phyloP scores from a whole-genome alignment of 805 yeast genomes.

The Tetrapisispora nanseiensis region DNA sequence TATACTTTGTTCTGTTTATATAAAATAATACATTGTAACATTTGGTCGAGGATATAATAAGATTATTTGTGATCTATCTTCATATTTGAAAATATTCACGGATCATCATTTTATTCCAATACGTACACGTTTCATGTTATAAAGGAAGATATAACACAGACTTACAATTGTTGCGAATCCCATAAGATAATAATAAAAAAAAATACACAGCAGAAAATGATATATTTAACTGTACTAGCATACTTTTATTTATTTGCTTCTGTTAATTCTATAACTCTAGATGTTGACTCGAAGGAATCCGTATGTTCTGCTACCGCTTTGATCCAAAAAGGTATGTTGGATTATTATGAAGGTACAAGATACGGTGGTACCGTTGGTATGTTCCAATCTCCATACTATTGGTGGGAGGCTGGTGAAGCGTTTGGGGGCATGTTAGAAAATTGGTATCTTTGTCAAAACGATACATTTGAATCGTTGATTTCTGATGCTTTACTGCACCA shows the following conservation, averaged over 20 bases:
- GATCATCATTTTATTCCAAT: too few species aligned
- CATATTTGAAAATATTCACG: too few species aligned
- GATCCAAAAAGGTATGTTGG: slow-evolving; percentile 52
- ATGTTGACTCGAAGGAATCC: slow-evolving; percentile 34
- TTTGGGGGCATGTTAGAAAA: slow-evolving; percentile 60
- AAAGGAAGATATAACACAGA: too few species aligned
- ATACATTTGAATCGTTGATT: slow-evolving; percentile 47
- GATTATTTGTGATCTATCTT: too few species aligned
- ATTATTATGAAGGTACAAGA: slow-evolving; percentile 52
- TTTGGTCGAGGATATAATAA: too few species aligned
- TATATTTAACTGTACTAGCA: not conserved
- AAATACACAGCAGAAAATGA: not conserved
- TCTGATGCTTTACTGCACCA: slow-evolving; percentile 42
- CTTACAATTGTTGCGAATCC: too few species aligned
- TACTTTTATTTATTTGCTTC: not conserved
- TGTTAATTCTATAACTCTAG: slow-evolving; percentile 30
- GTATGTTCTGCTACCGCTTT: slow-evolving; percentile 47
- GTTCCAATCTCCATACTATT: slow-evolving; percentile 63
- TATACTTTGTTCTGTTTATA: too few species aligned
- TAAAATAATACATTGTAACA: too few species aligned
- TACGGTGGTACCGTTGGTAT: slow-evolving; percentile 63
- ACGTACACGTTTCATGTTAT: too few species aligned
- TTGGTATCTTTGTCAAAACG: slow-evolving; percentile 59
- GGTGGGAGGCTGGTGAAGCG: slow-evolving; percentile 91
- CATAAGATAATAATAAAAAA: too few species aligned